Evolutionary conservation across 192 early-diverging fungal species (phyloP), one percentile per base, ranked within the genome.

Genomic region (Rhizoclosmatium sp.): DNA sequence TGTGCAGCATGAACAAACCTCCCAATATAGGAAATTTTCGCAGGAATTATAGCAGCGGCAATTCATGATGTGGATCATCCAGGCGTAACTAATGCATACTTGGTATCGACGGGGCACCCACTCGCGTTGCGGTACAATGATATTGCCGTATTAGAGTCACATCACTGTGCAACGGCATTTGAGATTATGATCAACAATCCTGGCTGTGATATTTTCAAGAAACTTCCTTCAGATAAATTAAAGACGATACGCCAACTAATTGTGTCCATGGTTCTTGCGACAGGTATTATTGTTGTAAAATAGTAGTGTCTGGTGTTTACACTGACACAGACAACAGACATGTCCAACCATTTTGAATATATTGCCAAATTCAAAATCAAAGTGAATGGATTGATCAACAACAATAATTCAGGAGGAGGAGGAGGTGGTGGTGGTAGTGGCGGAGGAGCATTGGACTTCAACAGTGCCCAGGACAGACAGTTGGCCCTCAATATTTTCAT

Each of bases 311-410:
- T 82, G 31, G 59, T 60, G 14, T 74, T 84, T 7, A 81, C 81
- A 44, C 44, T 85, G 1, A 69, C 77, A 31, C 31, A 0, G 31
- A 31, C 31, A 31, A 85, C 85, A 41, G 89, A 90, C 71, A 90
- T 90, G 89, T 75, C 82, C 9, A 85, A 71, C 31, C 89, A 90
- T 56, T 90, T 90, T 83, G 89, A 90, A 78, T 89, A 84, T 69
- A 86, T 89, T 60, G 80, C 85, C 19, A 90, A 90, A 78, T 91
- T 91, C 75, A 89, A 89, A 69, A 89, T 89, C 61, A 88, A 85
- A 67, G 75, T 89, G 4, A 70, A 41, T n/a, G 56, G 81, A 10
- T 47, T 76, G 31, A 41, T 10, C n/a, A 10, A 54, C 16, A 14
- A 14, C 10, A 39, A 39, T 12, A 39, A 39, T 16, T 39, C 64